A percentile compares a stretch with the other conserved stretches of the same genome.
phyloP scores from a whole-genome alignment of 176 grass and related monocot genomes.

The Rhynchospora tenuis region DNA sequence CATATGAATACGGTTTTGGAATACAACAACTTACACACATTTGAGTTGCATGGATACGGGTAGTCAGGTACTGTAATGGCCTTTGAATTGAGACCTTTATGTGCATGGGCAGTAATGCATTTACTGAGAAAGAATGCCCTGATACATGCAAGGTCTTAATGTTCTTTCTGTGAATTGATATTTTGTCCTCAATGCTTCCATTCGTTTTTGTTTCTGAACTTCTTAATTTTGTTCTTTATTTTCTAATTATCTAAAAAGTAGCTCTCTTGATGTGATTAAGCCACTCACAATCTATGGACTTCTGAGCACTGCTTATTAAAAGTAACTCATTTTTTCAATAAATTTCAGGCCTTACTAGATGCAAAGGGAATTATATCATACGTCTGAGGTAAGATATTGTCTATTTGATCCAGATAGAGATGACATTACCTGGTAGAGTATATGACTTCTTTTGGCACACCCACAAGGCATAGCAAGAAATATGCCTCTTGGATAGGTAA shows the following conservation, averaged over 20 bases:
- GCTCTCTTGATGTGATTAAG: too few relatives aligned
- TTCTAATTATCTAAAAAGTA: too few relatives aligned
- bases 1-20: constrained; percentile 98
- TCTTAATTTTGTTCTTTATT: too few relatives aligned
- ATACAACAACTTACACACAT: constrained; percentile 76
- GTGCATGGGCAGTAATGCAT: not conserved
- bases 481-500: constrained; percentile 83
- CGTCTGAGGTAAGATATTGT: not conserved
- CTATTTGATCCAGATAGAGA: constrained; percentile 49
- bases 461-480: constrained; percentile 90
- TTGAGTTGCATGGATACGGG: constrained; percentile 88
- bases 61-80: constrained; percentile 68
- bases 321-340: too few relatives aligned
- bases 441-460: constrained; percentile 93
- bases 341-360: too few relatives aligned
- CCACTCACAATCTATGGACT: too few relatives aligned
- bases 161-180: too few relatives aligned
- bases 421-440: constrained; percentile 73
- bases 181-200: too few relatives aligned
- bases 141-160: not conserved
- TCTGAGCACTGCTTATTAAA: too few relatives aligned
- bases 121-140: not conserved
- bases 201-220: too few relatives aligned
- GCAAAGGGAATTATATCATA: too few relatives aligned
- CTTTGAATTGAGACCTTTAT: not conserved